Percentiles rank a stretch among this genome's conserved stretches.
These are phyloP conservation scores for Pythium coloratum DNA, from an alignment of 352 stramenopile genomes.

Conservation along the genomic window DNA sequence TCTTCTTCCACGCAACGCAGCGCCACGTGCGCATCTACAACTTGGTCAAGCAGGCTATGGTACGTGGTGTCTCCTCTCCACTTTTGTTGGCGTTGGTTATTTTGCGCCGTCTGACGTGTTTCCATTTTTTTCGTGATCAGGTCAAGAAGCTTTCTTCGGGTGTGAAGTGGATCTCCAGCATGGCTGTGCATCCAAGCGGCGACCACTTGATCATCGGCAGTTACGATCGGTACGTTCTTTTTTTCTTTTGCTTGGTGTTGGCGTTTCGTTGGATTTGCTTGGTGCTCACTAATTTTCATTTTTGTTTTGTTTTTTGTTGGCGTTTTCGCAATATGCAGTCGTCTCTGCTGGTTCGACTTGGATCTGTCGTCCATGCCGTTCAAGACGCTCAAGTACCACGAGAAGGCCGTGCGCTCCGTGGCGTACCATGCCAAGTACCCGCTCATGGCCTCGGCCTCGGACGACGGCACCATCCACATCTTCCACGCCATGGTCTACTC, in stretches of 20 bases:
- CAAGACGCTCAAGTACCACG: slow-evolving; percentile 99
- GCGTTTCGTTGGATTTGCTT: neutral
- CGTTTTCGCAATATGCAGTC: slow-evolving; percentile 23
- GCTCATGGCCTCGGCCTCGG: slow-evolving; percentile 98
- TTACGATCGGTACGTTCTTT: slow-evolving; percentile 88
- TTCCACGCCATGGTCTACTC: slow-evolving; percentile 99
- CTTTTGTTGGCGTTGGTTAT: neutral
- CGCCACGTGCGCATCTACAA: slow-evolving; percentile 99
- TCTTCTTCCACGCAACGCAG: slow-evolving; percentile 99
- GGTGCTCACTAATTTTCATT: neutral
- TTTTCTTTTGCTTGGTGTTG: neutral
- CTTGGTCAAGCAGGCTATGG: slow-evolving; percentile 96
- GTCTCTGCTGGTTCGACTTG: slow-evolving; percentile 99
- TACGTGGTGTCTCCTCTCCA: slow-evolving; percentile 12
- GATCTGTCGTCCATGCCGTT: slow-evolving; percentile 97
- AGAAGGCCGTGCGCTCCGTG: slow-evolving; percentile 95
- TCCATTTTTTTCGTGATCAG: slow-evolving; percentile 35
- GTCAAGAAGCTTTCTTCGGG: slow-evolving; percentile 98
- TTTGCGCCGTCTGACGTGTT: slow-evolving; percentile 9
- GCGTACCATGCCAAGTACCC: slow-evolving; percentile 96
- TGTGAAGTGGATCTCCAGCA: slow-evolving; percentile 98
- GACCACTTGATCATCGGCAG: slow-evolving; percentile 98
- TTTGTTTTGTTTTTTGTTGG: neutral
- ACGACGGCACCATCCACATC: slow-evolving; percentile 99
- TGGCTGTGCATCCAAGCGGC: slow-evolving; percentile 98